Evolutionary conservation across 495 filamentous ascomycete genomes (phyloP).

Genomic region (Xylaria nigripes): DNA sequence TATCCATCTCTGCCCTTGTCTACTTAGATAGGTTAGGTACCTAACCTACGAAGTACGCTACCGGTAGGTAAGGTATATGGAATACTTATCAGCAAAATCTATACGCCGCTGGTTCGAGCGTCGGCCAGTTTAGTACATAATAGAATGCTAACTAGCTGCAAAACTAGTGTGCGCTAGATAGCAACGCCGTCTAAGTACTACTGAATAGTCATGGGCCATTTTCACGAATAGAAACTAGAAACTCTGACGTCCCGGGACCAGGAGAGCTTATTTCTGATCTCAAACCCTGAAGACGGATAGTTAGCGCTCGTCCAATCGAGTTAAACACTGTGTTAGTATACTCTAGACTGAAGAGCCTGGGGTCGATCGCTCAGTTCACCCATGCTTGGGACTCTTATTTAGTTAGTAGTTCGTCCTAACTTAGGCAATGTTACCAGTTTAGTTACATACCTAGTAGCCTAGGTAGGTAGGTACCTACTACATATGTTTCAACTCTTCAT

Average conservation of each 20-base stretch:
- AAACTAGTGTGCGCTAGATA: background rate
- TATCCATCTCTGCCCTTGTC: background rate
- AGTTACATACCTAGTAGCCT: background rate
- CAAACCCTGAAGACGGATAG: constrained; percentile 21
- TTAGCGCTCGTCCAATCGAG: constrained; percentile 17
- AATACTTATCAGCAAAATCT: too few species aligned
- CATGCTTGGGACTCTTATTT: constrained; percentile 8
- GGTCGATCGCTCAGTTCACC: constrained; percentile 25
- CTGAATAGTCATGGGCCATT: background rate
- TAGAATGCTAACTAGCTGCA: background rate
- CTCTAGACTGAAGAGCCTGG: constrained; percentile 27
- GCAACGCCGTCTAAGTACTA: background rate
- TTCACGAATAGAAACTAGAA: background rate
- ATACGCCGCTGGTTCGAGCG: too few species aligned
- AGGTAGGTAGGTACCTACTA: too few species aligned
- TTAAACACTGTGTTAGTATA: constrained; percentile 7
- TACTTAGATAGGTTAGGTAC: background rate
- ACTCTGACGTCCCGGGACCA: background rate
- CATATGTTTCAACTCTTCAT: background rate
- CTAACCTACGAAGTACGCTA: too few species aligned
- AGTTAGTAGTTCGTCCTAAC: background rate
- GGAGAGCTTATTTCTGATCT: constrained; percentile 15
- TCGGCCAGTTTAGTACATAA: too few species aligned
- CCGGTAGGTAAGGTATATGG: too few species aligned
- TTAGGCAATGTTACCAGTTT: background rate